Evolutionary conservation across 768 basidiomycete species (phyloP).

Genomic region (Tylopilus rubrobrunneus): DNA sequence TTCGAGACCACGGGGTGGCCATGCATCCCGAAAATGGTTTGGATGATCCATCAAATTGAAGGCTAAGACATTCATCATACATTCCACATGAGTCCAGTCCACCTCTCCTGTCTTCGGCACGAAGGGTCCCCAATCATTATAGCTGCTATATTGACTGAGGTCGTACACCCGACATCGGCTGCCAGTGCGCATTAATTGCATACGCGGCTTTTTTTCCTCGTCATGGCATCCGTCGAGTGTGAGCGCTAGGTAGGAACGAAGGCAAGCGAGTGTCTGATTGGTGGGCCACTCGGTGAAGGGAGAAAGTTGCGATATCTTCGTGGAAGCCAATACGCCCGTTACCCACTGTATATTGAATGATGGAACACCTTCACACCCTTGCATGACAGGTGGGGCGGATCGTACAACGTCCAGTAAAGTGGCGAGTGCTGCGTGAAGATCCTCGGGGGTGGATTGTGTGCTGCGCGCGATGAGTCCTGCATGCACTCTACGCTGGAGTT

Average conservation of each 20-base stretch:
- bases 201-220: slow-evolving; percentile 19
- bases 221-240: slow-evolving; percentile 35
- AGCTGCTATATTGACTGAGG: slow-evolving; percentile 50
- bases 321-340: slow-evolving; percentile 36
- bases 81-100: slow-evolving; percentile 64
- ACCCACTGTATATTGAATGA: slow-evolving; percentile 49
- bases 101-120: slow-evolving; percentile 33
- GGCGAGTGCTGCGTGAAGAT: slow-evolving; percentile 34
- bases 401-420: slow-evolving; percentile 40
- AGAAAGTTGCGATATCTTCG: slow-evolving; percentile 32
- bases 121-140: slow-evolving; percentile 61
- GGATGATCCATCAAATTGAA: slow-evolving; percentile 50
- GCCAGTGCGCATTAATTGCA: slow-evolving; percentile 36
- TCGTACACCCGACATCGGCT: slow-evolving; percentile 64
- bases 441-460: slow-evolving; percentile 19
- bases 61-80: slow-evolving; percentile 51
- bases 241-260: slow-evolving; percentile 48
- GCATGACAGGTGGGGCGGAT: slow-evolving; percentile 31
- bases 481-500: slow-evolving; percentile 39
- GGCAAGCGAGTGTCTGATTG: slow-evolving; percentile 37
- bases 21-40: slow-evolving; percentile 31
- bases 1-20: slow-evolving; percentile 50
- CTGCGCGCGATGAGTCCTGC: slow-evolving; percentile 34
- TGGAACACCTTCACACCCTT: slow-evolving; percentile 17
- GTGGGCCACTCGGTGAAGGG: slow-evolving; percentile 8